These are phyloP conservation scores for Tuber brumale DNA, from an alignment of 495 filamentous ascomycete genomes.

Conservation along the genomic window DNA sequence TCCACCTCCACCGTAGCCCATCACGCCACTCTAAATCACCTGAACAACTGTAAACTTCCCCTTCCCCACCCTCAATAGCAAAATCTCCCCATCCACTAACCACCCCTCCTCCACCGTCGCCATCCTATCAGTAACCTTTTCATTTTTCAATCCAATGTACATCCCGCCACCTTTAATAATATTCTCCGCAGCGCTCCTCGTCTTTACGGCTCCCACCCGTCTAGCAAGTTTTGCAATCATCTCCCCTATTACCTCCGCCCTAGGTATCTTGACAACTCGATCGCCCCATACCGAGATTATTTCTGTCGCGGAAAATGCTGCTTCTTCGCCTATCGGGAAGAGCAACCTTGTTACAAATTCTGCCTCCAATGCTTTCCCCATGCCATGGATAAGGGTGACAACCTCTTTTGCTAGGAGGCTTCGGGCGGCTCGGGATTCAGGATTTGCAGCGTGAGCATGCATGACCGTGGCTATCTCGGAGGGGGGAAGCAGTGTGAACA, in stretches of 20 bases:
- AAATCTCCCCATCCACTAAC: slow-evolving; percentile 36
- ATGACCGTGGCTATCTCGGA: slow-evolving; percentile 58
- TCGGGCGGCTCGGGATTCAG: slow-evolving; percentile 68
- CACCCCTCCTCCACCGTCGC: slow-evolving; percentile 28
- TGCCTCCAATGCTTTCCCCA: slow-evolving; percentile 51
- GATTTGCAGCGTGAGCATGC: slow-evolving; percentile 57
- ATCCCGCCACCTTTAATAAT: slow-evolving; percentile 33
- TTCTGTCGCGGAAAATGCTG: slow-evolving; percentile 14
- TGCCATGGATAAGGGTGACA: slow-evolving; percentile 69
- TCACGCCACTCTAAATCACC: slow-evolving; percentile 8
- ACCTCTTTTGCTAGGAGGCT: slow-evolving; percentile 75
- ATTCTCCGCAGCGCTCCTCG: slow-evolving; percentile 31
- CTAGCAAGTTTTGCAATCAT: slow-evolving; percentile 31
- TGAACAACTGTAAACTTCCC: slow-evolving; percentile 34
- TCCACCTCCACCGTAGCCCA: background rate
- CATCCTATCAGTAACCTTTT: slow-evolving; percentile 19
- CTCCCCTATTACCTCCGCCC: slow-evolving; percentile 29
- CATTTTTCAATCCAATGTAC: slow-evolving; percentile 30
- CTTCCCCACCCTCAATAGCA: slow-evolving; percentile 40
- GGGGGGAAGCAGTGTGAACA: slow-evolving; percentile 83
- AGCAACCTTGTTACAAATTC: slow-evolving; percentile 45
- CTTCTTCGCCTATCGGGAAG: slow-evolving; percentile 19
- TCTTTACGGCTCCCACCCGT: slow-evolving; percentile 22
- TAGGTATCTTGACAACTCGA: slow-evolving; percentile 26
- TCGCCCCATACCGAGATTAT: slow-evolving; percentile 24